A percentile compares a stretch with the other conserved stretches of the same genome.
Conservation (phyloP, 1,139 yeast genomes). For the Ogataea hybrid region DNA sequence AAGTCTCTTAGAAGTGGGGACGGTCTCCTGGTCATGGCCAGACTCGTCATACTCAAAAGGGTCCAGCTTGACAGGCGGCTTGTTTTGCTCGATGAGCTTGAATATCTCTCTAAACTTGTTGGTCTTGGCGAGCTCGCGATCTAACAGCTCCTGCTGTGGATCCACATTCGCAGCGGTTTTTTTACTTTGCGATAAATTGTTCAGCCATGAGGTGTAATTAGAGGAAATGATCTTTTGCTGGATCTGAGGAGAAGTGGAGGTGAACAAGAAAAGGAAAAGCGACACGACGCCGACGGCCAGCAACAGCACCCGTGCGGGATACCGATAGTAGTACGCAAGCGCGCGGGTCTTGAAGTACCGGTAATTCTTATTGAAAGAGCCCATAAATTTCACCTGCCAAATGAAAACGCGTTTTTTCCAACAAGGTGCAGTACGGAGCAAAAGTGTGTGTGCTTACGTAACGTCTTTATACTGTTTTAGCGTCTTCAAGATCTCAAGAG, state of each 20-base stretch:
- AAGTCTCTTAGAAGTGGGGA: conserved; percentile 13
- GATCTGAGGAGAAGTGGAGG: conserved; percentile 14
- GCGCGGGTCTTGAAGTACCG: conserved; percentile 18
- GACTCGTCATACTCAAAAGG: conserved; percentile 17
- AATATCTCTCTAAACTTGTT: conserved; percentile 21
- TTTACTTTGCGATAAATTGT: conserved; percentile 6
- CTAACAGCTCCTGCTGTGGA: conserved; percentile 10
- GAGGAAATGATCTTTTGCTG: conserved; percentile 20
- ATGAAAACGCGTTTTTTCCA: neutral
- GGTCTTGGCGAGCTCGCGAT: conserved; percentile 14
- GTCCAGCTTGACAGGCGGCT: conserved; percentile 16
- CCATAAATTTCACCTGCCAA: conserved; percentile 11
- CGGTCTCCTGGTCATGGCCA: conserved; percentile 1
- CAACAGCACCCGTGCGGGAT: conserved; percentile 11
- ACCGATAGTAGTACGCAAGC: conserved; percentile 14
- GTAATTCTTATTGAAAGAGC: conserved; percentile 12
- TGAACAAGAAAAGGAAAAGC: conserved; percentile 9
- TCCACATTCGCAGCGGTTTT: conserved; percentile 1
- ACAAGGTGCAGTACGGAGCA: neutral
- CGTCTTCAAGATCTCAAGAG: too few species aligned
- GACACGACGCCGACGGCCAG: conserved; percentile 8
- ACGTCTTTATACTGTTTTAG: neutral
- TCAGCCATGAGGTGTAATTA: conserved; percentile 22
- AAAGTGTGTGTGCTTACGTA: neutral
- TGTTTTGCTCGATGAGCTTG: conserved; percentile 18